Percentiles rank a stretch among this genome's conserved stretches.
These are phyloP conservation scores for Spinellus fusiger DNA, from an alignment of 192 early-diverging fungal species.

Conservation along the genomic window DNA sequence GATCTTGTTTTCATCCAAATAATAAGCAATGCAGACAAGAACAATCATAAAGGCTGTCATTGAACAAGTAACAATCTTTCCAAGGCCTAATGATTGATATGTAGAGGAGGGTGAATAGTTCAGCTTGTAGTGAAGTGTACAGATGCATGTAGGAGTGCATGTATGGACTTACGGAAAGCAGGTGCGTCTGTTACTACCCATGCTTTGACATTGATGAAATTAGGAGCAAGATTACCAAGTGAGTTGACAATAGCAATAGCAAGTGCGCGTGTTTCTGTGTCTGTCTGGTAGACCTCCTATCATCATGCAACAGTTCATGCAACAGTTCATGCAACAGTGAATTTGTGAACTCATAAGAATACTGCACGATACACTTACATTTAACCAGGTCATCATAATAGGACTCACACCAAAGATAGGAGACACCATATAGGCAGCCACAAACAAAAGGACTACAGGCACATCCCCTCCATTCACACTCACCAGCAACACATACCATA, in stretches of 20 bases:
- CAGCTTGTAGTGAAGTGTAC: too few species aligned
- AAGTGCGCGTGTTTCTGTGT: slow-evolving; percentile 20
- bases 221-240: slow-evolving; percentile 20
- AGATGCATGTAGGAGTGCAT: too few species aligned
- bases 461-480: slow-evolving; percentile 18
- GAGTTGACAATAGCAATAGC: slow-evolving; percentile 24
- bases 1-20: background rate
- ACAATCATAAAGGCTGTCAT: background rate
- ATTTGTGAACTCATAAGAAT: background rate
- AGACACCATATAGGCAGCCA: slow-evolving; percentile 13
- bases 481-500: slow-evolving; percentile 21
- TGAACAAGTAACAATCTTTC: background rate
- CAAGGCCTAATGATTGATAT: background rate
- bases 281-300: slow-evolving; percentile 15
- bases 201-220: slow-evolving; percentile 17
- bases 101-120: too few species aligned
- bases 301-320: background rate
- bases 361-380: background rate
- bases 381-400: slow-evolving; percentile 23
- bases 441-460: slow-evolving; percentile 11
- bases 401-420: slow-evolving; percentile 19
- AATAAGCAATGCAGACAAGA: background rate
- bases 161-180: slow-evolving; percentile 6
- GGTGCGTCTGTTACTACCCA: slow-evolving; percentile 11
- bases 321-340: background rate